Conservation (phyloP, 306 rosid genomes). For the Castanopsis chinensis region DNA sequence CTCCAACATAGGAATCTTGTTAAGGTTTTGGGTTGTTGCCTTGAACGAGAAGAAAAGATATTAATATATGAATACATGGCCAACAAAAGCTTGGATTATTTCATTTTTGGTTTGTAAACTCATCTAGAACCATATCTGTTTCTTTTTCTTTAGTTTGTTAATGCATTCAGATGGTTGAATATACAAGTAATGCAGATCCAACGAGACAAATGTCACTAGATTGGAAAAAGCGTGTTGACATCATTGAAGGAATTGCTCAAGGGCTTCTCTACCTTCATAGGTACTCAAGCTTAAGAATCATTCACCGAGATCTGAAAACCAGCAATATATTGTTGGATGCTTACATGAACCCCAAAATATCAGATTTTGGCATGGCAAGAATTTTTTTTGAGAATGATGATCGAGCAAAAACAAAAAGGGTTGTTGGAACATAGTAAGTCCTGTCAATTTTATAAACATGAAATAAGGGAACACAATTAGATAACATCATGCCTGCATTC, state of each 20-base stretch:
- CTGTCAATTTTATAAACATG: background rate
- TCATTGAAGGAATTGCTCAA: conserved; percentile 20
- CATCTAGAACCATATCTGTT: too few species aligned
- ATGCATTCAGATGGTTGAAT: too few species aligned
- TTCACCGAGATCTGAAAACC: conserved; percentile 19
- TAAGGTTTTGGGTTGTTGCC: conserved; percentile 32
- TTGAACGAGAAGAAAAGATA: conserved; percentile 23
- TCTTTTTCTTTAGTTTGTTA: too few species aligned
- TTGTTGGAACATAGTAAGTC: conserved; percentile 23
- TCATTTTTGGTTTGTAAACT: conserved; percentile 23
- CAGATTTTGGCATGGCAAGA: conserved; percentile 19
- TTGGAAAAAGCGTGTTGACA: conserved; percentile 7
- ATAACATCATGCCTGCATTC: too few species aligned
- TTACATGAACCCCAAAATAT: conserved; percentile 18
- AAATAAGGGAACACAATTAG: background rate
- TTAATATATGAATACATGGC: conserved; percentile 32
- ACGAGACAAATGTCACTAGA: background rate
- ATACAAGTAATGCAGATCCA: too few species aligned
- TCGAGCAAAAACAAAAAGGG: conserved; percentile 4
- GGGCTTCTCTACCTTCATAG: conserved; percentile 17
- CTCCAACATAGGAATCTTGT: conserved; percentile 34
- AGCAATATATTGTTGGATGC: conserved; percentile 20
- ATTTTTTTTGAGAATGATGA: conserved; percentile 1
- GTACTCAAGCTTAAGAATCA: conserved; percentile 16
- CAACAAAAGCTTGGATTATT: conserved; percentile 34